A percentile compares a stretch with the other conserved stretches of the same genome.
phyloP scores from a whole-genome alignment of 2,329 filamentous ascomycete species.

The Emericellopsis atlantica region DNA sequence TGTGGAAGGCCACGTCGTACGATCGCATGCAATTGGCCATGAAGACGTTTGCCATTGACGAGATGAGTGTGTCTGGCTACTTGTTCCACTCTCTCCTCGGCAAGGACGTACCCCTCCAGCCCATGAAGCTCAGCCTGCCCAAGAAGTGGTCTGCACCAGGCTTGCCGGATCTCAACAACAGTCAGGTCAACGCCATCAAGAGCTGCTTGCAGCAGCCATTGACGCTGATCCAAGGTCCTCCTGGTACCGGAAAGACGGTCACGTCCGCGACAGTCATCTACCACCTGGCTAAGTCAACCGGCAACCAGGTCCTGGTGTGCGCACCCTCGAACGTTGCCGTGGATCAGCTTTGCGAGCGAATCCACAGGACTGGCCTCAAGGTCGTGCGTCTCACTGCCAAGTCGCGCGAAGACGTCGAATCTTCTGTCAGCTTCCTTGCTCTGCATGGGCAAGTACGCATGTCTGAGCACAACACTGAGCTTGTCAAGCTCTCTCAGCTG shows the following conservation, averaged over 20 bases:
- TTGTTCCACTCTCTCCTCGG: conserved; percentile 96
- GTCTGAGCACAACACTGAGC: conserved; percentile 90
- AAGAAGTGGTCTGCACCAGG: conserved; percentile 95
- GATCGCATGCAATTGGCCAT: conserved; percentile 98
- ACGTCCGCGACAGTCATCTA: conserved; percentile 98
- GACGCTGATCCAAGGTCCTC: conserved; percentile 91
- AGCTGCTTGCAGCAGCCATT: conserved; percentile 87
- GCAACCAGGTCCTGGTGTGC: conserved; percentile 88
- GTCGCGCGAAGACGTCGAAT: conserved; percentile 96
- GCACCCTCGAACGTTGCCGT: conserved; percentile 97
- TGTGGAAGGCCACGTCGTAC: conserved; percentile 99
- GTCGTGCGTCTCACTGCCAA: conserved; percentile 97
- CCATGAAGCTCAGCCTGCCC: conserved; percentile 90
- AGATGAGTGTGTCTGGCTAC: conserved; percentile 96
- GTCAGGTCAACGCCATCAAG: conserved; percentile 93
- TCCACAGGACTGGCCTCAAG: conserved; percentile 88
- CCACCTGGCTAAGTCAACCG: conserved; percentile 89
- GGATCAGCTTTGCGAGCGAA: conserved; percentile 93
- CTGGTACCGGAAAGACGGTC: conserved; percentile 95
- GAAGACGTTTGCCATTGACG: conserved; percentile 97
- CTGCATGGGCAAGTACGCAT: conserved; percentile 95
- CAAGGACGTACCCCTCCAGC: conserved; percentile 85
- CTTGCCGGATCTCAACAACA: conserved; percentile 86
- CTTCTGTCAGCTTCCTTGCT: conserved; percentile 90
- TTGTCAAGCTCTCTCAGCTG: conserved; percentile 83